Percentiles rank a stretch among this genome's conserved stretches.
Conservation (phyloP, 2,329 filamentous ascomycete genomes). For the Penicillium corylophilum region DNA sequence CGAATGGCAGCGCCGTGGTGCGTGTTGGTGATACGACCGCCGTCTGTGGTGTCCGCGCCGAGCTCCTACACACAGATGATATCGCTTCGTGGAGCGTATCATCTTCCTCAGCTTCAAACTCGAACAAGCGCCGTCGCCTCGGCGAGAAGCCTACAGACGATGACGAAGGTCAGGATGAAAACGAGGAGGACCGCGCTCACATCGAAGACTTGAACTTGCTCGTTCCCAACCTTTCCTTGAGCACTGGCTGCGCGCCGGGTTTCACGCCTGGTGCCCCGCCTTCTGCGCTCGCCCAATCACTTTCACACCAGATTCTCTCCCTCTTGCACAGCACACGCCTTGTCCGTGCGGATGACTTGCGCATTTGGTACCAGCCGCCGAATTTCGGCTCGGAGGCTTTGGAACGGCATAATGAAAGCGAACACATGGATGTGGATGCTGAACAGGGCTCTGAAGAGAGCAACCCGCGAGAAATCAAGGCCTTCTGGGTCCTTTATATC, state of each 20-base stretch:
- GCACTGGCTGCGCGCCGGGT: conserved; percentile 82
- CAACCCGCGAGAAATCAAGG: conserved; percentile 61
- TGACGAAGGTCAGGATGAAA: conserved; percentile 19
- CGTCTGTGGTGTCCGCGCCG: conserved; percentile 88
- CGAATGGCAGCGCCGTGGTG: conserved; percentile 85
- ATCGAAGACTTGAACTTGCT: conserved; percentile 63
- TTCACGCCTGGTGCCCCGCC: conserved; percentile 84
- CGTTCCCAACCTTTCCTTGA: conserved; percentile 90
- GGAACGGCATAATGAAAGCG: conserved; percentile 39
- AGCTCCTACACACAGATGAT: conserved; percentile 73
- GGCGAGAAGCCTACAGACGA: conserved; percentile 16
- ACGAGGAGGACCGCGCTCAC: conserved; percentile 45
- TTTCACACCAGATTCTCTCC: conserved; percentile 76
- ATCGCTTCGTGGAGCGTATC: conserved; percentile 59
- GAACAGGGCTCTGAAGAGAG: conserved; percentile 32
- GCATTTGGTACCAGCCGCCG: conserved; percentile 66
- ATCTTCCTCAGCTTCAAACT: conserved; percentile 32
- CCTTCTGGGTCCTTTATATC: conserved; percentile 93
- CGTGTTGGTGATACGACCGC: conserved; percentile 86
- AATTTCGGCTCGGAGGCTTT: conserved; percentile 34
- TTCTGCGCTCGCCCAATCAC: conserved; percentile 73
- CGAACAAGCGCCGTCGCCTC: conserved; percentile 31
- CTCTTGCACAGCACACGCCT: conserved; percentile 71
- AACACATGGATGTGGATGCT: conserved; percentile 51
- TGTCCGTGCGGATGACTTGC: conserved; percentile 65